Base-by-base conservation (phyloP, 2,329 filamentous ascomycete species). In the Didymella exigua region DNA sequence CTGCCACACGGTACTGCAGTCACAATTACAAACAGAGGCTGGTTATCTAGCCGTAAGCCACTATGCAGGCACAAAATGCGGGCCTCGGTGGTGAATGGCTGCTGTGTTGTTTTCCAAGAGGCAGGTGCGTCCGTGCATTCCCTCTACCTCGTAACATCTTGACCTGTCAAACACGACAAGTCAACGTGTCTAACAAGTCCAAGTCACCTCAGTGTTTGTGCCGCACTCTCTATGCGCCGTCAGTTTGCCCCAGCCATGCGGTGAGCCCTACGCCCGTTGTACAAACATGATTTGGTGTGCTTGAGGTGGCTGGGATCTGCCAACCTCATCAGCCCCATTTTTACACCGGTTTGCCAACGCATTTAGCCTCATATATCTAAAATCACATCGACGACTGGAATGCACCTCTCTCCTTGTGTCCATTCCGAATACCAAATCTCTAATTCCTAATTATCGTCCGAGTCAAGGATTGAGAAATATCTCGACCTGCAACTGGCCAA, bases 251-350 rank as follows among this genome's bases (percentile, higher is more conserved):
- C 41, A 49, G 42, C 59, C 55, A 59, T 59, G 51, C 54, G 49
- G 60, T 55, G 49, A 57, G 38, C 45, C 56, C 24, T 42, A 37
- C 36, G 8, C 23, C 9, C 38, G 54, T 58, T 62, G 56, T 44
- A 63, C 59, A 67, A 68, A 61, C 65, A 65, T 63, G 62, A 53
- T 66, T 66, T 60, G 30, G 34, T 50, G 37, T 18, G 18, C 16
- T 19, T 30, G 46, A 45, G 59, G 62, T 59, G 66, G 68, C 59
- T 69, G 66, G 67, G 43, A 49, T 45, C 44, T 49, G 45, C 62
- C 62, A 64, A 54, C 58, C 54, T 60, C 59, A 47, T 59, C 62
- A 65, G 57, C 62, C 62, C 59, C 59, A 56, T 51, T 46, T 58
- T 63, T 60, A 60, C 52, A 40, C 24, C 42, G 38, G 41, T 46